Base-by-base conservation (phyloP, 208 protist species). In the Wallacemonas sp. region DNA sequence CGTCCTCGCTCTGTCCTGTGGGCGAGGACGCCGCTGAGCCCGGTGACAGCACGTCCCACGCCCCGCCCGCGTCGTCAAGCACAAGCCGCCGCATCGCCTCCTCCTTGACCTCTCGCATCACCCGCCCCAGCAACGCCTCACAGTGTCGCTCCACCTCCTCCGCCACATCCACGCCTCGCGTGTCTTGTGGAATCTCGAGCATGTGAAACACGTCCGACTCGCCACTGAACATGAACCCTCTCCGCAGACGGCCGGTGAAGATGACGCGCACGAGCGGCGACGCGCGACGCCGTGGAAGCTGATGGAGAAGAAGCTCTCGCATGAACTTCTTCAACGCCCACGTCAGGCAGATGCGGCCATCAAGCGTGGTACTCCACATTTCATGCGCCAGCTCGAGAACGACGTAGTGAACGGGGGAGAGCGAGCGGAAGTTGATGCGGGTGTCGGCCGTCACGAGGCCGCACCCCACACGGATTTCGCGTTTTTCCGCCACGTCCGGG, bases 311-410 rank as follows among this genome's bases (percentile, higher is more conserved):
- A 56, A 89, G 72, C 56, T 93, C 83, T 19, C 77, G 70, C 24
- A 95, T 61, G 47, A 95, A 95, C 53, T 84, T 85, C 5, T 83
- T 80, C n/a, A 95, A 59, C 2, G 82, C 82, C 86, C 86, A 87
- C 1, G 73, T 79, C 44, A 93, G 62, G 8, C 67, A 65, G 22
- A 91, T 84, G 53, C 84, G 75, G 34, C 90, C 90, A 60, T 95
- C 90, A 21, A 91, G 62, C 12, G 86, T 89, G 15, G 81, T 78
- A 62, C 83, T 72, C 87, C 90, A 95, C 90, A 95, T 95, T 62
- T 95, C 84, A 5, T 71, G 46, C 34, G 84, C 68, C 17, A 95
- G 76, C 74, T 95, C 86, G 4, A 95, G 38, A 17, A 93, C 64
- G 31, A 95, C 49, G 77, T 86, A 89, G 75, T 93, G 74, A 19